phyloP scores from a whole-genome alignment of 192 early-diverging fungal species.

The Entophlyctis luteolus region DNA sequence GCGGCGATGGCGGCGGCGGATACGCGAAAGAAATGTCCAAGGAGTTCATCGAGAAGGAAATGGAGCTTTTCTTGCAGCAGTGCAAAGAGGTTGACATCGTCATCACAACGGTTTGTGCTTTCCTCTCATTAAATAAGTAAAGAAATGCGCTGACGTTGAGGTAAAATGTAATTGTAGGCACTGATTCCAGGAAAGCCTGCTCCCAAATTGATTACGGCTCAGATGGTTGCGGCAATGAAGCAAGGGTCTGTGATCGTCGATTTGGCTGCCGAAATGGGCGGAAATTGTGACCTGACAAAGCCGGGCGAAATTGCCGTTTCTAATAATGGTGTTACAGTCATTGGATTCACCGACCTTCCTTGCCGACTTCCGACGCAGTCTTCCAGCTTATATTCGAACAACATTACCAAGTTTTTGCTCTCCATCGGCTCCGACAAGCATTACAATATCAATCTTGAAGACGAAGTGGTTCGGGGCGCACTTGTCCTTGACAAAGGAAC shows the following conservation, averaged over 20 bases:
- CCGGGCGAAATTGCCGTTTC: conserved; percentile 30
- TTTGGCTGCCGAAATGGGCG: conserved; percentile 36
- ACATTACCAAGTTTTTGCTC: conserved; percentile 38
- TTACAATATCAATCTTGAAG: conserved; percentile 24
- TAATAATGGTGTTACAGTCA: conserved; percentile 30
- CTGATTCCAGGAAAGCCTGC: conserved; percentile 37
- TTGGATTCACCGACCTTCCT: conserved; percentile 39
- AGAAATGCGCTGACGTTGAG: not conserved
- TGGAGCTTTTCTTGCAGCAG: conserved; percentile 30
- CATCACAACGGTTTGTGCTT: conserved; percentile 28
- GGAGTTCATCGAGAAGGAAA: conserved; percentile 33
- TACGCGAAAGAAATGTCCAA: conserved; percentile 35
- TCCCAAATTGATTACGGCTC: conserved; percentile 31
- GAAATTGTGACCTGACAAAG: conserved; percentile 35
- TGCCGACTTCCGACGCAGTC: conserved; percentile 35
- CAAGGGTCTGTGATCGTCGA: conserved; percentile 37
- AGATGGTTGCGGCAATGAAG: conserved; percentile 36
- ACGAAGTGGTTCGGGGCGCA: conserved; percentile 34
- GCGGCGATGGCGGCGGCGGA: conserved; percentile 30
- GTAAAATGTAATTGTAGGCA: conserved; percentile 10
- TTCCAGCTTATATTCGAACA: conserved; percentile 41
- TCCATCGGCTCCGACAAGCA: conserved; percentile 22
- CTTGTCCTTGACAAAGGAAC: conserved; percentile 27
- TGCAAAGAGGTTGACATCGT: conserved; percentile 36
- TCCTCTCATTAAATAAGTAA: not conserved